A percentile compares a stretch with the other conserved stretches of the same genome.
Evolutionary conservation across 1,284 basidiomycete genomes (phyloP).

Genomic region (Pseudozyma thailandica): DNA sequence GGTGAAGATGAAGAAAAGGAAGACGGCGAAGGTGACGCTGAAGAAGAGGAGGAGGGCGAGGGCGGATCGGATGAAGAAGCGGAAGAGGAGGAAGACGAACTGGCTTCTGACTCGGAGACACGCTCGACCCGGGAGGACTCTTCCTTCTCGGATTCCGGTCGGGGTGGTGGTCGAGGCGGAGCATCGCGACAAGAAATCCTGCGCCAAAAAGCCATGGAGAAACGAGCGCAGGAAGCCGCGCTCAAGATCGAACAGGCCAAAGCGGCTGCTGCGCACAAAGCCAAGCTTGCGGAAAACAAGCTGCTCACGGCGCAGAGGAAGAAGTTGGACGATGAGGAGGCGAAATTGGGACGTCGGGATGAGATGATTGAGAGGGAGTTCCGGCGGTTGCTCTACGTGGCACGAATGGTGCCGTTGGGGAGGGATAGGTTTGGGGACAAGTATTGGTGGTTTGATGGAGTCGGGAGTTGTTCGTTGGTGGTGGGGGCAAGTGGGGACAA

Average conservation of each 20-base stretch:
- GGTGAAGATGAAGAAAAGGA: slow-evolving; percentile 17
- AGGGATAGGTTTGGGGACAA: slow-evolving; percentile 92
- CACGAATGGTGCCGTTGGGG: slow-evolving; percentile 87
- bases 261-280: slow-evolving; percentile 51
- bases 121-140: slow-evolving; percentile 49
- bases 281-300: slow-evolving; percentile 55
- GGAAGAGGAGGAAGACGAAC: slow-evolving; percentile 51
- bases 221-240: slow-evolving; percentile 53
- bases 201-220: slow-evolving; percentile 61
- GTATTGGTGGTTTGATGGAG: slow-evolving; percentile 98
- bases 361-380: slow-evolving; percentile 93
- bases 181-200: slow-evolving; percentile 59
- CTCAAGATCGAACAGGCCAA: slow-evolving; percentile 36
- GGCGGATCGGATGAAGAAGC: slow-evolving; percentile 7
- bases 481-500: slow-evolving; percentile 27
- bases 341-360: slow-evolving; percentile 79
- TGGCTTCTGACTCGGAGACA: slow-evolving; percentile 41
- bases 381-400: slow-evolving; percentile 81
- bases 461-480: slow-evolving; percentile 82
- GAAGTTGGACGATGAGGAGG: slow-evolving; percentile 77
- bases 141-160: slow-evolving; percentile 39
- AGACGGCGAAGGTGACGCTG: slow-evolving; percentile 10
- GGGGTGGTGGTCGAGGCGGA: slow-evolving; percentile 2
- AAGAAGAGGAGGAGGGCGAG: slow-evolving; percentile 5
- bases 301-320: slow-evolving; percentile 52